Conservation (phyloP, 768 basidiomycete genomes). For the Hirschioporus abietinus region DNA sequence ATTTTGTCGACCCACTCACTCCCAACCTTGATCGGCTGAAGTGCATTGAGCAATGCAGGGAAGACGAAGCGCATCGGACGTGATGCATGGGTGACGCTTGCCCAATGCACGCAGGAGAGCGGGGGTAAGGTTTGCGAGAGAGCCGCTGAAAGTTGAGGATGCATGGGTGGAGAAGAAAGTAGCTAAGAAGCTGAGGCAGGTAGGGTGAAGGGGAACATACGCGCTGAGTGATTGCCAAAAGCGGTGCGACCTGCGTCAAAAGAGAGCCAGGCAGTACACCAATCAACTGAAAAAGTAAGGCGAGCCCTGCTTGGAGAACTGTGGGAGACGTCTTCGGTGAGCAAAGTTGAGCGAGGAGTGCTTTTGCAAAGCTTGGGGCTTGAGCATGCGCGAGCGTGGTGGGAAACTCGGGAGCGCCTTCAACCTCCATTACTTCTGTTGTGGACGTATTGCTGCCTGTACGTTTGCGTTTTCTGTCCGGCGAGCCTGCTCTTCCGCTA, state of each 20-base stretch:
- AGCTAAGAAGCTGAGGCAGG: too few species aligned
- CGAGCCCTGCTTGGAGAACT: slow-evolving; percentile 83
- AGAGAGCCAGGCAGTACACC: slow-evolving; percentile 79
- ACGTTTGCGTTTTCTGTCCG: slow-evolving; percentile 68
- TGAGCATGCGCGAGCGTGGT: slow-evolving; percentile 66
- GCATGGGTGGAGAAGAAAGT: too few species aligned
- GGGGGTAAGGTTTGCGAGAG: slow-evolving; percentile 65
- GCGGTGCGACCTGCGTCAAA: too few species aligned
- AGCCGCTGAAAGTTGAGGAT: slow-evolving; percentile 61
- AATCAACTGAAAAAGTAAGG: slow-evolving; percentile 68
- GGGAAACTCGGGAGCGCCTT: slow-evolving; percentile 49
- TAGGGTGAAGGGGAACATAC: too few species aligned
- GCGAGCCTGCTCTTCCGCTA: slow-evolving; percentile 45
- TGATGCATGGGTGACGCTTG: slow-evolving; percentile 87
- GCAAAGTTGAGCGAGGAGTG: too few species aligned
- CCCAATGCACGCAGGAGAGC: slow-evolving; percentile 67
- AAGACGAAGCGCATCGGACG: slow-evolving; percentile 81
- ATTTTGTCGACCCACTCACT: too few species aligned
- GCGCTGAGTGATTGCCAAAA: too few species aligned
- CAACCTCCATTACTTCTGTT: slow-evolving; percentile 65
- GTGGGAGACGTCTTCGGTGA: slow-evolving; percentile 69
- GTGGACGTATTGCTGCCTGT: too few species aligned
- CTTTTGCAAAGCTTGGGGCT: slow-evolving; percentile 73
- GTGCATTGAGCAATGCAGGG: too few species aligned
- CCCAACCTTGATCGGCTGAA: too few species aligned